These are phyloP conservation scores for Xerocomus nothofagi DNA, from an alignment of 1,284 basidiomycete genomes.

Conservation along the genomic window DNA sequence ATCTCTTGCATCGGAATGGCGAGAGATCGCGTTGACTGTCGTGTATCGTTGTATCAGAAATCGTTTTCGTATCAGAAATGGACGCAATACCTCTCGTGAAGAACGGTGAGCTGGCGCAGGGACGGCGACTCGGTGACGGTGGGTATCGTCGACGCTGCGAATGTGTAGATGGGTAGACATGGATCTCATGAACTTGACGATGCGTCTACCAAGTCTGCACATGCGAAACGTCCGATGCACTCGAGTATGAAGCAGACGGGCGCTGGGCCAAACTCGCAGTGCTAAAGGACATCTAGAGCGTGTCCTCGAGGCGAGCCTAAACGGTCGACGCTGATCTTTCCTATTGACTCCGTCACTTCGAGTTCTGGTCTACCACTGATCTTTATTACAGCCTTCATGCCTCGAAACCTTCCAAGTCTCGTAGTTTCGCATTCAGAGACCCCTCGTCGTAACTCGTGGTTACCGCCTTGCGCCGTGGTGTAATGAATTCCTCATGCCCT, in stretches of 20 bases:
- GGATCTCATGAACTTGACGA: slow-evolving; percentile 12
- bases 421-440: too few species aligned
- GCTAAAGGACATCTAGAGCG: too few species aligned
- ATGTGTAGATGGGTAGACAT: slow-evolving; percentile 8
- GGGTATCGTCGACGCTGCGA: slow-evolving; percentile 1
- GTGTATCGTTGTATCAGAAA: neutral
- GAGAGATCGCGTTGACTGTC: slow-evolving; percentile 6
- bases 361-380: too few species aligned
- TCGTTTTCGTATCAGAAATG: neutral
- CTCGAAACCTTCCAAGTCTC: neutral
- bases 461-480: neutral
- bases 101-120: neutral
- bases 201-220: slow-evolving; percentile 13
- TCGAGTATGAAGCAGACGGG: slow-evolving; percentile 14
- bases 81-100: slow-evolving; percentile 9
- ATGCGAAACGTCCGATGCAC: slow-evolving; percentile 8
- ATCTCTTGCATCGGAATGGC: neutral
- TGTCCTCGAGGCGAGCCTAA: neutral
- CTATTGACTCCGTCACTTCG: too few species aligned
- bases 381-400: neutral
- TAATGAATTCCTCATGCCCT: slow-evolving; percentile 4
- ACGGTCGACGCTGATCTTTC: slow-evolving; percentile 1
- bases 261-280: slow-evolving; percentile 14
- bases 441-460: neutral
- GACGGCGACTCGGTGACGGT: neutral